Evolutionary conservation across 2,329 filamentous ascomycete species (phyloP).

Genomic region (Thelonectria rubi): DNA sequence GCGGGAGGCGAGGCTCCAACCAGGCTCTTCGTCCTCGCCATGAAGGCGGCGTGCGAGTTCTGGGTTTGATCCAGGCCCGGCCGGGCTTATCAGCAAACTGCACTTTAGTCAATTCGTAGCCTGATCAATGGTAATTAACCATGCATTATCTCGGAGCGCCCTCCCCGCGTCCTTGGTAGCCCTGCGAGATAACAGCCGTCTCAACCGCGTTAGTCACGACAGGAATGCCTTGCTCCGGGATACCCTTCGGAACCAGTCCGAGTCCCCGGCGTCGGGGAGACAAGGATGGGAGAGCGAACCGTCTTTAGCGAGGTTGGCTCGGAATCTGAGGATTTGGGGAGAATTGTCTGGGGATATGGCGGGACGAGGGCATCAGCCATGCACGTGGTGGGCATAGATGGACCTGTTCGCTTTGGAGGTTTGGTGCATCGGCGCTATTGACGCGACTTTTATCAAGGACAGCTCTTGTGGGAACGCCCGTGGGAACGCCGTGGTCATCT

Average conservation of each 20-base stretch:
- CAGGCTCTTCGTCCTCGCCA: background rate
- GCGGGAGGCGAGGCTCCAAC: background rate
- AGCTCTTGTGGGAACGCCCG: background rate
- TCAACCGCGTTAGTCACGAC: background rate
- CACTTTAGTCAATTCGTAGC: slow-evolving; percentile 2
- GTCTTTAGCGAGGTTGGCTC: background rate
- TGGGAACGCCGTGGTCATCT: background rate
- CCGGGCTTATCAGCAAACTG: background rate
- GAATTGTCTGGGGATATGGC: background rate
- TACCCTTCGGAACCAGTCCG: background rate
- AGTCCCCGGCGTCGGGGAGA: background rate
- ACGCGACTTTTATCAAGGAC: background rate
- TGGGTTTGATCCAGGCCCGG: background rate
- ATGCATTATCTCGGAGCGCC: background rate
- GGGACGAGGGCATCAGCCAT: background rate
- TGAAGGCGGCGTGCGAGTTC: background rate
- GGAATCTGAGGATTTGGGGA: background rate
- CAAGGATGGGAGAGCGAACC: background rate
- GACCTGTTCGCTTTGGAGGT: slow-evolving; percentile 11
- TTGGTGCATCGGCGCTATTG: slow-evolving; percentile 13
- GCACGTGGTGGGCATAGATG: slow-evolving; percentile 31
- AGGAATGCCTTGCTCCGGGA: background rate
- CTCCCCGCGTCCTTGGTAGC: background rate
- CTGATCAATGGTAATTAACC: background rate
- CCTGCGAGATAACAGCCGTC: background rate